Evolutionary conservation across 257 asterid species (phyloP), one percentile per base, ranked within the genome.

Genomic region (Hygrophila difformis): DNA sequence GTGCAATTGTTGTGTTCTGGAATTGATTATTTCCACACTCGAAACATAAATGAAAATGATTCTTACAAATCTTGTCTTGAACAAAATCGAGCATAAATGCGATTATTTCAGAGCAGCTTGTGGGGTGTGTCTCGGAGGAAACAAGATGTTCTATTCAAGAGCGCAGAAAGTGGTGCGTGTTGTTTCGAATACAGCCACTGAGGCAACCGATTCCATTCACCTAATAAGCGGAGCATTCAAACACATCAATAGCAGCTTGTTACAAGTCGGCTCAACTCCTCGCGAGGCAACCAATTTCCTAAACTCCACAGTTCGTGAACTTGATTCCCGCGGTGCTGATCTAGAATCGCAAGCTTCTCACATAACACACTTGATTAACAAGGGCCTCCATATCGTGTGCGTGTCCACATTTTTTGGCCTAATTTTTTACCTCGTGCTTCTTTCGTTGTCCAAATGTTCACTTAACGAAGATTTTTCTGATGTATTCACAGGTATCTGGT

Each of bases 111-210:
- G 97, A 73, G 43, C 57, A 12, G 97, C 67, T n/a, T 33, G 69
- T 10, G 93, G 95, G 3, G 52, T 88, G 16, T 82, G 73, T 44
- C 79, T 88, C 4, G 94, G 95, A 55, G 95, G 84, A 46, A 77
- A 63, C 44, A 74, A 71, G 0, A 75, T 67, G 63, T 74, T 88
- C 55, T 78, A 67, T 50, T 70, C 87, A 0, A 69, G 74, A 46
- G 82, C 93, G 0, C 60, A 67, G 55, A 77, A 57, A 5, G 75
- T 88, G 49, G 64, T 81, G 24, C 73, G 74, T 66, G 69, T 88
- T 18, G 62, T 88, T 5, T 69, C 84, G 13, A 81, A 78, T 24
- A 82, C 95, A n/a, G 89, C 95, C 8, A 81, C 84, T 31, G 80
- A 57, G 7, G 94, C 97, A 14, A 74, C 94, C 0, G 56, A 57